Conservation (phyloP, 1,284 basidiomycete species). For the Pseudozyma tsukubaensis region DNA sequence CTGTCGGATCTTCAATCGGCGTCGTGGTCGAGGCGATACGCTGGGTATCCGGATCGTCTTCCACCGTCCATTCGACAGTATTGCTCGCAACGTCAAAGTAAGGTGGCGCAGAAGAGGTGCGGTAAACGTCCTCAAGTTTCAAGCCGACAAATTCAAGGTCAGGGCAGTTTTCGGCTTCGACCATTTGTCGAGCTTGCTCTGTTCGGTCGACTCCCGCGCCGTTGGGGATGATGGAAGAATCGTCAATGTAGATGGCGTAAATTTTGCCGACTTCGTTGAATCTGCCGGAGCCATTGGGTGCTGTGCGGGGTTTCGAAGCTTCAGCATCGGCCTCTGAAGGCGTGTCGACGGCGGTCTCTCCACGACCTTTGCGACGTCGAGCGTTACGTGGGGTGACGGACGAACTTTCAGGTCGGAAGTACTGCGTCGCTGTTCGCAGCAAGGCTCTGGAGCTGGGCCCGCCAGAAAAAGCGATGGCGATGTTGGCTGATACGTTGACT, state of each 20-base stretch:
- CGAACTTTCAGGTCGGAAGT: slow-evolving; percentile 29
- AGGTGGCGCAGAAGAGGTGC: not conserved
- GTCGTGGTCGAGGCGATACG: slow-evolving; percentile 3
- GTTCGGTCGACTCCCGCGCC: slow-evolving; percentile 23
- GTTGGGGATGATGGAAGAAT: slow-evolving; percentile 29
- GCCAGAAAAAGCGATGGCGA: slow-evolving; percentile 39
- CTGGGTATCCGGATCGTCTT: slow-evolving; percentile 17
- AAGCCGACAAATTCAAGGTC: slow-evolving; percentile 47
- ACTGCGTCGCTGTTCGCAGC: slow-evolving; percentile 26
- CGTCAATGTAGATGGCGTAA: slow-evolving; percentile 60
- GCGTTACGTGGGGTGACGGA: slow-evolving; percentile 14
- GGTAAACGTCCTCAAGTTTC: slow-evolving; percentile 49
- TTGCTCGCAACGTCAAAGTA: not conserved
- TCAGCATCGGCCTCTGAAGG: not conserved
- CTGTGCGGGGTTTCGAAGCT: not conserved
- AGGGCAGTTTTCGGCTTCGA: slow-evolving; percentile 37
- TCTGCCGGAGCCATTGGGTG: slow-evolving; percentile 22
- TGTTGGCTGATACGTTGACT: slow-evolving; percentile 32
- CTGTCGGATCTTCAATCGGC: slow-evolving; percentile 10
- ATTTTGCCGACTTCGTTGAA: slow-evolving; percentile 55
- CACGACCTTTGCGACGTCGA: slow-evolving; percentile 11
- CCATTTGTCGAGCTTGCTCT: slow-evolving; percentile 32
- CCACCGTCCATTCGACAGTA: slow-evolving; percentile 10
- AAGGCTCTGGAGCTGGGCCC: slow-evolving; percentile 32
- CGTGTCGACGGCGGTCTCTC: slow-evolving; percentile 3